These are phyloP conservation scores for Auxenochlorella protothecoides DNA, from an alignment of 139 green algal genomes.

Conservation along the genomic window DNA sequence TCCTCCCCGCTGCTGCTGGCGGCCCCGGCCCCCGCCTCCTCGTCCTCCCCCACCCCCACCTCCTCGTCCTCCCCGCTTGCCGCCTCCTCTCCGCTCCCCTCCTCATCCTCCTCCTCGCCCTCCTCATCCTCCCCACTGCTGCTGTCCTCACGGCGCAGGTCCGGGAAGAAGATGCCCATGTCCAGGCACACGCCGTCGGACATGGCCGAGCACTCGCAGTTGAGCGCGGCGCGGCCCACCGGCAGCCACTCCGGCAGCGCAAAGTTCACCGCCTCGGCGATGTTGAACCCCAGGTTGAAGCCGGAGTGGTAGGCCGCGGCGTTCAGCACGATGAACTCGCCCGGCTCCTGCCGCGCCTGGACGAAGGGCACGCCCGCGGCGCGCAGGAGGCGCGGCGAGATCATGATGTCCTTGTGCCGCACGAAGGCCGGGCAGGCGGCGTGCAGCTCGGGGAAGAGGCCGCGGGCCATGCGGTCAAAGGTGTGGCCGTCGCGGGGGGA, in stretches of 20 bases:
- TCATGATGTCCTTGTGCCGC: slow-evolving; percentile 66
- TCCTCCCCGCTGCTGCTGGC: not conserved
- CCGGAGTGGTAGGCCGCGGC: slow-evolving; percentile 55
- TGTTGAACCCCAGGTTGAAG: slow-evolving; percentile 68
- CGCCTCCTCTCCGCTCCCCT: slow-evolving; percentile 5
- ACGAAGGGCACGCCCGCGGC: slow-evolving; percentile 34
- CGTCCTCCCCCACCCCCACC: not conserved
- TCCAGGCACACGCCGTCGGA: slow-evolving; percentile 22
- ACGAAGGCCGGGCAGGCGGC: slow-evolving; percentile 54
- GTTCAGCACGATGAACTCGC: slow-evolving; percentile 76
- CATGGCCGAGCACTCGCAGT: slow-evolving; percentile 41
- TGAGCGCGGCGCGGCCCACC: slow-evolving; percentile 26
- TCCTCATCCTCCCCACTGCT: slow-evolving; percentile 4
- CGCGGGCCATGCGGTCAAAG: slow-evolving; percentile 59
- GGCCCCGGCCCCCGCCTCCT: not conserved
- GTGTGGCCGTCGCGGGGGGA: slow-evolving; percentile 41
- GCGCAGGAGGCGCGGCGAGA: slow-evolving; percentile 42
- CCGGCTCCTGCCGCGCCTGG: slow-evolving; percentile 39
- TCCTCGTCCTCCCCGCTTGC: slow-evolving; percentile 4
- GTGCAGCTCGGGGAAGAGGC: slow-evolving; percentile 42
- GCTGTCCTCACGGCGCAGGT: slow-evolving; percentile 6
- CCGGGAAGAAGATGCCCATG: slow-evolving; percentile 28
- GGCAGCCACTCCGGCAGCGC: slow-evolving; percentile 52
- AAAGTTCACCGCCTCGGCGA: slow-evolving; percentile 67
- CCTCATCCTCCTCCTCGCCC: slow-evolving; percentile 5